Conservation (phyloP, 495 filamentous ascomycete species). For the Aspergillus panamensis region DNA sequence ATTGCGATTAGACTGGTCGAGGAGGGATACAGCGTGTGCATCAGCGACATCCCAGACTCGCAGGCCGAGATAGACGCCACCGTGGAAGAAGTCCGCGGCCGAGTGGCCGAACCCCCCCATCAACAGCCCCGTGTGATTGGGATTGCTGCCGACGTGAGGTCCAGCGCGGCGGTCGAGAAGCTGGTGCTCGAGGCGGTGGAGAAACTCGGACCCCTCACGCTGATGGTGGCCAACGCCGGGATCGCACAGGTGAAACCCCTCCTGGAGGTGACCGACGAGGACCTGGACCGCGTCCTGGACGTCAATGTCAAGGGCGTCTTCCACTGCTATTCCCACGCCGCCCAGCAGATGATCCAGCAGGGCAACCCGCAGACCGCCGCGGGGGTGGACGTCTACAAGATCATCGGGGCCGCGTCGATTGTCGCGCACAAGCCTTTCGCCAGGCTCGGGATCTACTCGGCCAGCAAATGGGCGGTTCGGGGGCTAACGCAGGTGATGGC, state of each 20-base stretch:
- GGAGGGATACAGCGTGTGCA: slow-evolving; percentile 58
- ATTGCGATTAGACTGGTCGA: slow-evolving; percentile 56
- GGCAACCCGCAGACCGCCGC: slow-evolving; percentile 11
- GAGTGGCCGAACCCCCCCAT: slow-evolving; percentile 36
- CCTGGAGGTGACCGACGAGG: slow-evolving; percentile 55
- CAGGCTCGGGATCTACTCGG: slow-evolving; percentile 52
- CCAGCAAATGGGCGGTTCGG: slow-evolving; percentile 58
- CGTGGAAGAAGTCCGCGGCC: slow-evolving; percentile 42
- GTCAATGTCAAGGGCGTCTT: slow-evolving; percentile 66
- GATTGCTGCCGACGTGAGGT: slow-evolving; percentile 51
- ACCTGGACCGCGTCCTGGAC: slow-evolving; percentile 48
- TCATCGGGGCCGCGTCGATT: slow-evolving; percentile 54
- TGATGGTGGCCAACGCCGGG: slow-evolving; percentile 44
- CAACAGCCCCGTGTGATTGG: slow-evolving; percentile 29
- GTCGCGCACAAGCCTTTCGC: slow-evolving; percentile 53
- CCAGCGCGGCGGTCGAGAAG: slow-evolving; percentile 41
- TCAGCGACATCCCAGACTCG: slow-evolving; percentile 55
- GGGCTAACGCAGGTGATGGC: slow-evolving; percentile 57
- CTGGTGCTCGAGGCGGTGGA: slow-evolving; percentile 47
- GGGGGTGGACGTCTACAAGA: slow-evolving; percentile 47
- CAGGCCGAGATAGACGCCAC: slow-evolving; percentile 44
- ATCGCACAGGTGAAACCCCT: slow-evolving; percentile 64
- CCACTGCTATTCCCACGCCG: slow-evolving; percentile 64
- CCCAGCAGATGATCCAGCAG: slow-evolving; percentile 56
- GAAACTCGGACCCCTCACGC: slow-evolving; percentile 49